phyloP scores from a whole-genome alignment of 768 basidiomycete species.

The Termitomyces eurrhizus region DNA sequence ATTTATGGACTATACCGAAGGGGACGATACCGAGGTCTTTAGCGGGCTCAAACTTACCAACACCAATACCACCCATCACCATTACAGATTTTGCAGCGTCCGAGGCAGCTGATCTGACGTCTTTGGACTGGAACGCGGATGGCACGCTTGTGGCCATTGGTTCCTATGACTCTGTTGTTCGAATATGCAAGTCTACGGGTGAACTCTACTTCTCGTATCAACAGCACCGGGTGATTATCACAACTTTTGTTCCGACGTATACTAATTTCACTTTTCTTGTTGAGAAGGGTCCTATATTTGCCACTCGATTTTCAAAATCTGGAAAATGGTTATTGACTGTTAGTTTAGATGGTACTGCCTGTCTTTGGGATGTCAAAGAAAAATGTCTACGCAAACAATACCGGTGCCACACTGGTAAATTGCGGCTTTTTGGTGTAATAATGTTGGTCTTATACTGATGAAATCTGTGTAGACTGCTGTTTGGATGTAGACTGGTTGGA shows the following conservation, averaged over 20 bases:
- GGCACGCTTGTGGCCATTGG: slow-evolving; percentile 75
- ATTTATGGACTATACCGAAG: slow-evolving; percentile 61
- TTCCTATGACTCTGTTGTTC: slow-evolving; percentile 69
- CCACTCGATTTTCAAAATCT: slow-evolving; percentile 69
- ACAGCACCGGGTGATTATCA: slow-evolving; percentile 58
- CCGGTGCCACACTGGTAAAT: slow-evolving; percentile 58
- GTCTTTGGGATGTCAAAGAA: slow-evolving; percentile 72
- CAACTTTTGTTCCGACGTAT: slow-evolving; percentile 3
- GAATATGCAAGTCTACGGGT: slow-evolving; percentile 63
- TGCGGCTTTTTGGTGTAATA: slow-evolving; percentile 6
- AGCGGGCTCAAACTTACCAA: slow-evolving; percentile 20
- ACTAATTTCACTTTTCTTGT: slow-evolving; percentile 25
- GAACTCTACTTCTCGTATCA: slow-evolving; percentile 56
- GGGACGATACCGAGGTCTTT: slow-evolving; percentile 54
- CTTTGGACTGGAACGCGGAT: slow-evolving; percentile 72
- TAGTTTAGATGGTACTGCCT: slow-evolving; percentile 73
- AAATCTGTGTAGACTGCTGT: slow-evolving; percentile 56
- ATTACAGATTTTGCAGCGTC: slow-evolving; percentile 47
- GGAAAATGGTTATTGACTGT: slow-evolving; percentile 74
- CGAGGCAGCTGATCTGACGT: slow-evolving; percentile 62
- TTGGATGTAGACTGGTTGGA: slow-evolving; percentile 80
- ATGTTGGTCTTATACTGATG: neutral
- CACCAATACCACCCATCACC: slow-evolving; percentile 31
- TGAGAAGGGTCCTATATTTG: slow-evolving; percentile 77
- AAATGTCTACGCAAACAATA: slow-evolving; percentile 62